Percentiles rank a stretch among this genome's conserved stretches.
These are phyloP conservation scores for Gymnopus androsaceus DNA, from an alignment of 1,284 basidiomycete genomes.

Conservation along the genomic window DNA sequence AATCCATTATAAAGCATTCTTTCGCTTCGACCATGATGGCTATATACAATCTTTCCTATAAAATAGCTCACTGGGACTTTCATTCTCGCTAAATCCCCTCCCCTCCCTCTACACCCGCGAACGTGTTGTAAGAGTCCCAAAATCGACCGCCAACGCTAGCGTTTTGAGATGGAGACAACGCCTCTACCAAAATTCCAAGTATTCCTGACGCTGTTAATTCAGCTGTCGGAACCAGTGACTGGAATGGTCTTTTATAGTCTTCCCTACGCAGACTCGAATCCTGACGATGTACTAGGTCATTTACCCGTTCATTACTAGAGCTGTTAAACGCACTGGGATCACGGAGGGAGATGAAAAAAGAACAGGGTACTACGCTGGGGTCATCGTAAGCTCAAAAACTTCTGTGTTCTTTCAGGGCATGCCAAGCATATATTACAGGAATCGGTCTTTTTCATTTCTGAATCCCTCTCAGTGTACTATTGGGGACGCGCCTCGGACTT, in stretches of 20 bases:
- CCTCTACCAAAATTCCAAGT: constrained; percentile 46
- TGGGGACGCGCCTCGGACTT: constrained; percentile 4
- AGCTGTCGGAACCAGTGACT: constrained; percentile 51
- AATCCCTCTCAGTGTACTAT: constrained; percentile 3
- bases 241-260: too few relatives aligned
- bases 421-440: background rate
- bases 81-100: too few relatives aligned
- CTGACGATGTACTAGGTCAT: too few relatives aligned
- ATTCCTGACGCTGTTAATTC: constrained; percentile 40
- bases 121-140: too few relatives aligned
- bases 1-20: too few relatives aligned
- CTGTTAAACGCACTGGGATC: constrained; percentile 48
- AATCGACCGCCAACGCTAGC: too few relatives aligned
- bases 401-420: background rate
- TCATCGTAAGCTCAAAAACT: constrained; percentile 44
- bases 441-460: constrained; percentile 4
- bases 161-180: constrained; percentile 27
- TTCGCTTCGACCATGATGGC: too few relatives aligned
- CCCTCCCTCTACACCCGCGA: too few relatives aligned
- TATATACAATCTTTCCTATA: too few relatives aligned
- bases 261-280: too few relatives aligned
- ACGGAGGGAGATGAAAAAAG: constrained; percentile 51
- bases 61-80: too few relatives aligned
- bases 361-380: constrained; percentile 57
- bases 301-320: constrained; percentile 48